Evolutionary conservation across 352 stramenopile species (phyloP), one percentile per base, ranked within the genome.

Genomic region (Phytophthora sp.): DNA sequence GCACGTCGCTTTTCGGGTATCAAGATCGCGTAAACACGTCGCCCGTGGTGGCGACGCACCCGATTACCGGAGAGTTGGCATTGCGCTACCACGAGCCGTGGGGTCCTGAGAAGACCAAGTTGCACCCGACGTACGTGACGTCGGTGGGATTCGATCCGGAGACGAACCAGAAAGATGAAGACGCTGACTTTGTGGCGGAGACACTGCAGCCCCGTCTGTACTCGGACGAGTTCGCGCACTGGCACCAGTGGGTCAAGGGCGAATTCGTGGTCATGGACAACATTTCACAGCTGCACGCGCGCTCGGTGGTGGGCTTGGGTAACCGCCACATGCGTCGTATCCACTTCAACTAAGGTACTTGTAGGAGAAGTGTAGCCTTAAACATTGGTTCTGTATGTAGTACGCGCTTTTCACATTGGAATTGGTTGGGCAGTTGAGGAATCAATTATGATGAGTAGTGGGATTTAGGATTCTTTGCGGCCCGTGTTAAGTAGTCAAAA

Each of bases 241-340:
- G 53, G 53, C 61, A 69, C 31, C 53, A 38, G 53, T 69, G 61
- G 53, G 53, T 55, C 27, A 69, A 69, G 53, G 61, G 61, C 45
- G 53, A 69, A 36, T 69, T 69, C 46, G 61, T 69, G 35, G 5
- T 69, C 44, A 26, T 69, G 26, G 45, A 69, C 35, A 69, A 69
- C 45, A 46, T 63, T 11, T 69, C 52, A 0, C 61, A 69, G n/a
- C 33, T 69, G 24, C 61, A 69, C 29, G 61, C 61, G 13, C 52
- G 61, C 44, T 33, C 53, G 38, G 44, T 42, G 61, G 16, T 69
- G 24, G 61, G 61, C 27, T 57, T 69, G 61, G 61, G 61, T 4
- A 44, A 53, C 7, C 61, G 61, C 26, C 61, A 69, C 61, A 63
- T 69, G 61, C 61, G 61, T 7, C 53, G 61, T 29, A 69, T 69